Conservation (phyloP, 176 grass and related monocot species). For the Typha latifolia region DNA sequence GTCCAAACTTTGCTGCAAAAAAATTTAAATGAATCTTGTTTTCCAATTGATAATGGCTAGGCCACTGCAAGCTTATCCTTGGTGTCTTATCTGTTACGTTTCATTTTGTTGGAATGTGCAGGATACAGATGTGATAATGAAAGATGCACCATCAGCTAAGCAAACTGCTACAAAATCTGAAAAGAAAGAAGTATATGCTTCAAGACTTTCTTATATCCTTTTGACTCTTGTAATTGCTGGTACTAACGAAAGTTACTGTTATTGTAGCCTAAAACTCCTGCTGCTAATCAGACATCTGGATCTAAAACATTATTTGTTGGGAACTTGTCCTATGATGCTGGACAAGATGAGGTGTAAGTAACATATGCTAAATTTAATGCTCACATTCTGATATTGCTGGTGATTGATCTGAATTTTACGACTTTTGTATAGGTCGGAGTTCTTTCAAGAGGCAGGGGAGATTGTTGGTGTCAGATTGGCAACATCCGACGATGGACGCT, state of each 20-base stretch:
- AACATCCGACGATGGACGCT: constrained; percentile 34
- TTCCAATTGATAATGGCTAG: too few relatives aligned
- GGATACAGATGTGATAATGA: constrained; percentile 20
- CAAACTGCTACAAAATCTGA: constrained; percentile 29
- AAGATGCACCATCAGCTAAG: constrained; percentile 10
- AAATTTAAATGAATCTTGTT: too few relatives aligned
- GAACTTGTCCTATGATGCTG: constrained; percentile 32
- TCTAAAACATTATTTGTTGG: constrained; percentile 53
- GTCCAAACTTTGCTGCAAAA: too few relatives aligned
- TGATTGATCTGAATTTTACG: background rate
- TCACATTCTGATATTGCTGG: background rate
- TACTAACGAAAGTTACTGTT: background rate
- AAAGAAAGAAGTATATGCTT: constrained; percentile 33
- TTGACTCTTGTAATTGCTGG: background rate
- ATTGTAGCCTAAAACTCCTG: constrained; percentile 63
- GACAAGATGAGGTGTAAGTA: constrained; percentile 47
- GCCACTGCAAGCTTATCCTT: too few relatives aligned
- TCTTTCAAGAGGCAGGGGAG: constrained; percentile 54
- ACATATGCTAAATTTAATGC: background rate
- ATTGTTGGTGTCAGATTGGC: constrained; percentile 55
- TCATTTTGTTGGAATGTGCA: background rate
- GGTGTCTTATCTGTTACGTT: too few relatives aligned
- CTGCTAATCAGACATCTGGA: constrained; percentile 20
- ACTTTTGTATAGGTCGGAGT: constrained; percentile 38
- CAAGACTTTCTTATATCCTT: background rate